Evolutionary conservation across 2,329 filamentous ascomycete species (phyloP), one percentile per base, ranked within the genome.

Genomic region (Botrytis deweyae): DNA sequence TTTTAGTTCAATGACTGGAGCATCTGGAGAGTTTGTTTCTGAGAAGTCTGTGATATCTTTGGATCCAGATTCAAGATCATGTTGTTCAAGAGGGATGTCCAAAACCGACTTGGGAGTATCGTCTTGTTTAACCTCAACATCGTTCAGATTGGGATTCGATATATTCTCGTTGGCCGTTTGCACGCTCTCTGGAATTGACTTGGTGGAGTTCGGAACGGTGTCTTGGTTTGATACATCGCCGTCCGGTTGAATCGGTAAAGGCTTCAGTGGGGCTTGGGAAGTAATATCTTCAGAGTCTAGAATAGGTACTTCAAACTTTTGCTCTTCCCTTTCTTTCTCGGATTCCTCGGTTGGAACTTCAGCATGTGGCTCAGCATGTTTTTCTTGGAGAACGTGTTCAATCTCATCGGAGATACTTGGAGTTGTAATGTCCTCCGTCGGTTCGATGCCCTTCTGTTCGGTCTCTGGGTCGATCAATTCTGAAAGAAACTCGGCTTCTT

Each of bases 321-420:
- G 70, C 40, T 77, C 76, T 42, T 78, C 76, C 72, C 78, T 78
- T 68, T 78, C 76, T 59, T 77, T 76, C 69, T 79, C 78, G n/a
- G 74, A 76, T 69, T 77, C 76, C 62, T 78, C 79, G 25, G 29
- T 72, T 49, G 75, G 63, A 29, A 71, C 38, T 16, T 42, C 65
- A 42, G 29, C 44, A 8, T 12, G n/a, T 72, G 61, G 29, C n/a
- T 46, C 70, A 25, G 33, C 3, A 25, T 25, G 10, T 25, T 59
- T 25, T 12, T 59, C 52, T 65, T 67, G n/a, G n/a, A 33, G 6
- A 55, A 61, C 20, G 18, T 49, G 38, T 40, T 58, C 58, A 49
- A 25, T 64, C 9, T n/a, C 20, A 10, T 65, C 42, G 8, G 20
- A 14, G 38, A 61, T 42, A 18, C 59, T 40, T 36, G 33, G 25